Percentiles rank a stretch among this genome's conserved stretches.
Conservation (phyloP, 176 grass and related monocot genomes). For the bread wheat (Triticum aestivum) region IWGSC_CS_RefSeq_v2.1 NC_057795.1:379202429-379202928, state of each 20-base stretch:
- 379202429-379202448: constrained; percentile 38
- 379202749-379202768: constrained; percentile 11
- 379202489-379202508: constrained; percentile 86
- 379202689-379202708: constrained; percentile 95
- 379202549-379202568: neutral
- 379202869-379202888: constrained; percentile 10
- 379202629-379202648: constrained; percentile 65
- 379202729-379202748: constrained; percentile 99
- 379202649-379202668: constrained; percentile 92
- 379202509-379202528: constrained; percentile 67
- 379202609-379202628: constrained; percentile 33
- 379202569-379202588: neutral
- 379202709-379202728: constrained; percentile 86
- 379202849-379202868: neutral
- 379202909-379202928: too few species aligned
- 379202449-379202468: constrained; percentile 68
- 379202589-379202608: constrained; percentile 18
- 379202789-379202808: neutral
- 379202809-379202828: neutral
- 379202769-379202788: neutral
- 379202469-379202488: constrained; percentile 82
- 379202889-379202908: neutral
- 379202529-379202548: neutral
- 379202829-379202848: neutral
- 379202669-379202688: constrained; percentile 82